Percentiles rank a stretch among this genome's conserved stretches.
Conservation (phyloP, 805 yeast genomes). For the Citeromyces nyonsensis region DNA sequence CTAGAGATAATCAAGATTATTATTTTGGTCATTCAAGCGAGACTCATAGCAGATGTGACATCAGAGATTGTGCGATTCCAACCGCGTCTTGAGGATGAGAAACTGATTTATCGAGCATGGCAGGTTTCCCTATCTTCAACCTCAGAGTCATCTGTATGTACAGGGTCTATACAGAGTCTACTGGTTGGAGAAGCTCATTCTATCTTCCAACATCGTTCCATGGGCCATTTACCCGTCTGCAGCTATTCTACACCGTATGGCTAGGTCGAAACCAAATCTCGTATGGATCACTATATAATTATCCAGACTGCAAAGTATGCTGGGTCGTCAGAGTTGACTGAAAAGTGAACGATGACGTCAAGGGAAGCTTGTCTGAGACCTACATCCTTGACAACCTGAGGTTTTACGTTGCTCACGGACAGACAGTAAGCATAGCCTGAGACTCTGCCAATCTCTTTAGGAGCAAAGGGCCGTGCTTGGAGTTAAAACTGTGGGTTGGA, state of each 20-base stretch:
- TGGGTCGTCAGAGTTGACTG: conserved; percentile 68
- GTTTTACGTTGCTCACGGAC: conserved; percentile 63
- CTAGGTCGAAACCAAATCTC: conserved; percentile 42
- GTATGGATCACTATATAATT: conserved; percentile 55
- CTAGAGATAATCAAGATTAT: too few relatives aligned
- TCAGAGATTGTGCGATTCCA: too few relatives aligned
- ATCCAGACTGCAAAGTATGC: conserved; percentile 74
- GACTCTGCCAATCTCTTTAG: conserved; percentile 39
- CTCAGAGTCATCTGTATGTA: conserved; percentile 14
- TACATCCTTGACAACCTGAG: conserved; percentile 59
- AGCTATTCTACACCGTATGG: conserved; percentile 54
- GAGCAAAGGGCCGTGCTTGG: conserved; percentile 35
- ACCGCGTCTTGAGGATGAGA: too few relatives aligned
- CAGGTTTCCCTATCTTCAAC: too few relatives aligned
- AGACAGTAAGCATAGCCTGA: conserved; percentile 47
- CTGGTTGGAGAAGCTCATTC: conserved; percentile 22
- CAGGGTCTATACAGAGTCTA: too few relatives aligned
- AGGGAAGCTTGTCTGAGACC: conserved; percentile 46
- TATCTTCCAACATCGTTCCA: conserved; percentile 52
- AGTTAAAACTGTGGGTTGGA: conserved; percentile 72
- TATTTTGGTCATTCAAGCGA: too few relatives aligned
- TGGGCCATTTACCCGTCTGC: conserved; percentile 56
- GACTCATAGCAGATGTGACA: too few relatives aligned
- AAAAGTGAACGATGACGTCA: conserved; percentile 51
- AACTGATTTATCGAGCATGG: too few relatives aligned